Evolutionary conservation across 2,329 filamentous ascomycete species (phyloP), one percentile per base, ranked within the genome.

Genomic region (Lasiodiplodia sp.): DNA sequence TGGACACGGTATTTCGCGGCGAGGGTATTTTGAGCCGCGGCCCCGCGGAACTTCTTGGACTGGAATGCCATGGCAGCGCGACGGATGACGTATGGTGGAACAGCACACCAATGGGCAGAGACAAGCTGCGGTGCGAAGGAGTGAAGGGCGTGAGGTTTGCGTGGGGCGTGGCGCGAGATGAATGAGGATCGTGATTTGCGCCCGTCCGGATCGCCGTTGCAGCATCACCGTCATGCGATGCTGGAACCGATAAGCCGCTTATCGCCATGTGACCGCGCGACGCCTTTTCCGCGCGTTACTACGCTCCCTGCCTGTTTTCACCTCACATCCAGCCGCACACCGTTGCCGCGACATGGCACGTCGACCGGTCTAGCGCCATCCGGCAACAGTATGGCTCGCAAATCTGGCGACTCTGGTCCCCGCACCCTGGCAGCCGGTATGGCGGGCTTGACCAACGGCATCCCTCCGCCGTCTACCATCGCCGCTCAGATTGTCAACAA

Each of bases 401-500:
- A 76, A 78, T 74, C 77, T 75, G 73, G 76, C 73, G 69, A 71
- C 65, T 72, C 76, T 57, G 75, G 73, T 40, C 77, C 78, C 66
- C 74, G 75, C 67, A 75, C 71, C 69, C 71, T 71, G 16, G 47
- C 58, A 16, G 66, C 28, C 31, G 55, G 31, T 25, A 25, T 28
- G 23, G 40, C 40, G 34, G 65, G 28, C 31, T 34, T 11, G 31
- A 21, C 49, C 57, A 63, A 68, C 51, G 66, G 49, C 18, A 40
- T 52, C 23, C 76, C 83, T 47, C 91, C 83, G 49, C 91, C 93
- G 14, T 97, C 94, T 18, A 96, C 94, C 11, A 86, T 97, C 75
- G 93, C 94, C 65, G 93, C 93, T 14, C 92, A 96, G 79, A 89
- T 97, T 68, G 93, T 96, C 71, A 90, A 92, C 77, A 93, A 92